phyloP scores from a whole-genome alignment of 148 eudicot species.

The Vaccinium corymbosum region DNA sequence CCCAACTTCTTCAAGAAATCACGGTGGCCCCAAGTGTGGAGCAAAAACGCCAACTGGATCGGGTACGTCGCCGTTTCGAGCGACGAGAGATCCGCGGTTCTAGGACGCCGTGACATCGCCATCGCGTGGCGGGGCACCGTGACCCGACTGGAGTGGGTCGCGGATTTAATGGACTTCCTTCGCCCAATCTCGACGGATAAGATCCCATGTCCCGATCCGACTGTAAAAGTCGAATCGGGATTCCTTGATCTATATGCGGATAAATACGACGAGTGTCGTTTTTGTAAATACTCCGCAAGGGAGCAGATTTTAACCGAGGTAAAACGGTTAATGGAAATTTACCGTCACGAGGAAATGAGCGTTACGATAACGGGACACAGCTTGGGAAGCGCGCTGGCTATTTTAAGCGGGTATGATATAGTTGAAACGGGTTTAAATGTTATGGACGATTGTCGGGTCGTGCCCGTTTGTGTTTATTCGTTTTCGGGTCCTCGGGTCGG shows the following conservation, averaged over 20 bases:
- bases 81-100: conserved; percentile 37
- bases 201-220: conserved; percentile 46
- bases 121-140: conserved; percentile 79
- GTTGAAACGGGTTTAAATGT: conserved; percentile 56
- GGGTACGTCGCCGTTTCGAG: conserved; percentile 71
- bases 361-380: conserved; percentile 77
- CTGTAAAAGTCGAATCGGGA: conserved; percentile 55
- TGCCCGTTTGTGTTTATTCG: conserved; percentile 51
- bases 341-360: conserved; percentile 57
- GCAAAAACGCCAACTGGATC: conserved; percentile 69
- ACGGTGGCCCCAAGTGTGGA: conserved; percentile 65
- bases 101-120: conserved; percentile 67
- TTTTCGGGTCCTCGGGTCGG: conserved; percentile 77
- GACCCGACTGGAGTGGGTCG: conserved; percentile 56
- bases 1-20: conserved; percentile 59
- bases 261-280: conserved; percentile 33
- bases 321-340: conserved; percentile 32
- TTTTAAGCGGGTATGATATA: conserved; percentile 56
- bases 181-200: conserved; percentile 29
- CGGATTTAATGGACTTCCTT: conserved; percentile 51
- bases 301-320: conserved; percentile 54
- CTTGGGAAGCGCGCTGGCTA: conserved; percentile 64
- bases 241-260: conserved; percentile 54
- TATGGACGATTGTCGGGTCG: conserved; percentile 21
- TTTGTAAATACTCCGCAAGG: conserved; percentile 47